Base-by-base conservation (phyloP, 202 grass and related monocot species). In the Saccharum hybrid region DNA sequence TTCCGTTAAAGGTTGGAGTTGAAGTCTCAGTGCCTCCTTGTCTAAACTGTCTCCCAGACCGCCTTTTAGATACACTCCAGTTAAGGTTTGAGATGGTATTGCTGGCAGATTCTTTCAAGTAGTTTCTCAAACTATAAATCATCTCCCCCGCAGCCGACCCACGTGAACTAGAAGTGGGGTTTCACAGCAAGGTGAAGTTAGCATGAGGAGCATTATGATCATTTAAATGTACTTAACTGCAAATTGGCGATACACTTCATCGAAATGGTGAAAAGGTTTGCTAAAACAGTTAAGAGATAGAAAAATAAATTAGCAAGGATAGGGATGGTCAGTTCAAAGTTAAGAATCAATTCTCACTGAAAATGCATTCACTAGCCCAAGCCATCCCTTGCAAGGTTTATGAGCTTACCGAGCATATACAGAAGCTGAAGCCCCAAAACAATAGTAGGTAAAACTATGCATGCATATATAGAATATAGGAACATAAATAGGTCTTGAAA, bases 121-220 rank as follows among this genome's bases (percentile, higher is more conserved):
- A 68, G 28, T 19, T 15, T 26, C 57, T 11, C 57, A 61, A 61
- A 78, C 15, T 62, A 52, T 42, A 51, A 31, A 10, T 54, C 71
- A 54, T 77, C 51, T 65, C 66, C 76, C 60, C 85, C 16, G 68
- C 56, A 42, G 21, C 66, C 0, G 5, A 83, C 21, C 68, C 76
- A 23, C 63, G 21, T 1, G 66, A 86, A 40, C 83, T 92, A 67
- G 41, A 14, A 60, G 48, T 79, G 46, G 8, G 64, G 57, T 80
- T 87, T 71, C n/a, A 43, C 71, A 77, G 21, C 72, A 86, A 37
- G 21, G n/a, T 68, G 6, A 73, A 82, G 49, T 85, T 57, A 88
- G 34, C 70, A 11, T 78, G 22, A 41, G 21, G 81, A 10, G 36
- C 13, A 31, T 67, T 75, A 57, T 28, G n/a, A 87, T 65, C 64